phyloP scores from a whole-genome alignment of 1,284 basidiomycete species.

The Meira nashicola region DNA sequence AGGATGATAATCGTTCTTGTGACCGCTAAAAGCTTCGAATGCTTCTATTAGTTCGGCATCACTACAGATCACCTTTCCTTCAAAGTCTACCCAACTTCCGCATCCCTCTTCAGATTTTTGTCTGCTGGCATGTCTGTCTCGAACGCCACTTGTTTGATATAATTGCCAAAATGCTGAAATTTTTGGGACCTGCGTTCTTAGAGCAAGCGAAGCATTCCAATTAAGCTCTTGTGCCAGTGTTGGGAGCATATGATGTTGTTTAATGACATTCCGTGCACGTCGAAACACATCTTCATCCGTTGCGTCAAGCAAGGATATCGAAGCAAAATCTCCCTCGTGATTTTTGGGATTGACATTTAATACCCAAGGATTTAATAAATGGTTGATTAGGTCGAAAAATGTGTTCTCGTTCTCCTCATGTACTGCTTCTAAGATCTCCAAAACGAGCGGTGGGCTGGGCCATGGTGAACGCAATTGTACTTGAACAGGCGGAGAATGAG shows the following conservation, averaged over 20 bases:
- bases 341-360: neutral
- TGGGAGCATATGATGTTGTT: slow-evolving; percentile 9
- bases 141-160: slow-evolving; percentile 10
- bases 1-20: neutral
- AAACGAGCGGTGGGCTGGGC: slow-evolving; percentile 67
- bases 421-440: slow-evolving; percentile 73
- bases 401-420: slow-evolving; percentile 22
- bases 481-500: slow-evolving; percentile 65
- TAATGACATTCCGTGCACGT: slow-evolving; percentile 3
- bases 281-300: slow-evolving; percentile 8
- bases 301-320: neutral
- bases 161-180: slow-evolving; percentile 45
- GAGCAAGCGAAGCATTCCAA: slow-evolving; percentile 34
- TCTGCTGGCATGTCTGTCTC: slow-evolving; percentile 10
- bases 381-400: slow-evolving; percentile 32
- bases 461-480: slow-evolving; percentile 76
- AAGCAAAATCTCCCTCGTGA: neutral
- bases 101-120: slow-evolving; percentile 17
- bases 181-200: slow-evolving; percentile 32
- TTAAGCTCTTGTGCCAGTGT: slow-evolving; percentile 16
- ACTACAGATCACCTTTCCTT: slow-evolving; percentile 29
- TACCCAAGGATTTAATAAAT: slow-evolving; percentile 17
- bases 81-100: slow-evolving; percentile 32
- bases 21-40: neutral
- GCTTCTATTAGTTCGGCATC: slow-evolving; percentile 21